Base-by-base conservation (phyloP, 495 filamentous ascomycete species). In the Penicillium manginii region DNA sequence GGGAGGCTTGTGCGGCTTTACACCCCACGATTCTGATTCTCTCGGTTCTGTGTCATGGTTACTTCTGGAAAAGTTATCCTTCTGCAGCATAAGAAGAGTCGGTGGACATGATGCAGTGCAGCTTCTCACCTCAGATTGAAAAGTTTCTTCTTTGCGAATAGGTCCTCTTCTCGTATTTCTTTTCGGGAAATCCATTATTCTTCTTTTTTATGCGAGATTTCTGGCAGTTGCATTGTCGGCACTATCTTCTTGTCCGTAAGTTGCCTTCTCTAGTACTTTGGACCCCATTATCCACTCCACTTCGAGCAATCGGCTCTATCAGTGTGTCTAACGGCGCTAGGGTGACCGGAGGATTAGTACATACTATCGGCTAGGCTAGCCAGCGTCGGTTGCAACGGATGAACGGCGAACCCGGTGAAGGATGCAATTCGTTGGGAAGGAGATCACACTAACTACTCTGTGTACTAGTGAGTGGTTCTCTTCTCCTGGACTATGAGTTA, bases 11-110 rank as follows among this genome's bases (percentile, higher is more conserved):
- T 5, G 12, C 14, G 35, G 11, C 35, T 37, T 37, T n/a, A 12
- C 11, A 37, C 3, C n/a, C 40, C 17, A 43, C 40, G 40, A n/a
- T 4, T 43, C 17, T 43, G 8, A 19, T 62, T 62, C 61, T 67
- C 43, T 52, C 50, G 54, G 50, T 42, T 21, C 19, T 19, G 19
- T 46, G 18, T 32, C 50, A 29, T 17, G n/a, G n/a, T n/a, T n/a
- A 12, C 39, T 33, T 40, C 50, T 50, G 45, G 50, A 32, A 9
- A 33, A 48, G 48, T 50, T 52, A 12, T 6, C 14, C 21, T 17
- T 19, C 21, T 14, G 21, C 45, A 12, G 45, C 45, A 29, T 12
- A 23, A 47, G 51, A 55, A 51, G 26, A 51, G 58, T 55, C 29
- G 59, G 59, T 61, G 50, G 54, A 32, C 32, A 26, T 1, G 22